Percentiles rank a stretch among this genome's conserved stretches.
These are phyloP conservation scores for Lichtheimia ornata DNA, from an alignment of 371 early-diverging fungal genomes.

Conservation along the genomic window DNA sequence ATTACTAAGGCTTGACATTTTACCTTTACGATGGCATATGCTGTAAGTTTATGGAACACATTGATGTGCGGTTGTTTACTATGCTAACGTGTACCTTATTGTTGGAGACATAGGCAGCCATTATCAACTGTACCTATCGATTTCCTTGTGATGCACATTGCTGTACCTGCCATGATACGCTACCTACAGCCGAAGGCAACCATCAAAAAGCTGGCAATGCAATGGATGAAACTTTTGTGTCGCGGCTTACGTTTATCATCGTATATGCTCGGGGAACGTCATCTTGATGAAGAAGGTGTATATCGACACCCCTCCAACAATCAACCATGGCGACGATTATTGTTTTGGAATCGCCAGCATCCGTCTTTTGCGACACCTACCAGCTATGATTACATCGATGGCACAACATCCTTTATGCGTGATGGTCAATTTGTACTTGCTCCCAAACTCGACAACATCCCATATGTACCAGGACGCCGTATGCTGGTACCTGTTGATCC, in stretches of 20 bases:
- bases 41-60: slow-evolving; percentile 34
- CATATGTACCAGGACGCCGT: slow-evolving; percentile 61
- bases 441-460: slow-evolving; percentile 60
- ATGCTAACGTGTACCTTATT: neutral
- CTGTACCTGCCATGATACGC: slow-evolving; percentile 60
- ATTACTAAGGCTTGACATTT: slow-evolving; percentile 24
- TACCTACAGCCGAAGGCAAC: slow-evolving; percentile 52
- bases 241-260: slow-evolving; percentile 68
- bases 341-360: neutral
- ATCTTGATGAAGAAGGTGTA: slow-evolving; percentile 67
- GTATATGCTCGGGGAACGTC: slow-evolving; percentile 79
- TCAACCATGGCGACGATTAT: neutral
- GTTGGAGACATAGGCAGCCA: slow-evolving; percentile 12
- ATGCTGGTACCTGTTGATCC: slow-evolving; percentile 69
- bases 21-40: slow-evolving; percentile 56
- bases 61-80: neutral
- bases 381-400: too few relatives aligned
- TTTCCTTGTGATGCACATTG: slow-evolving; percentile 69
- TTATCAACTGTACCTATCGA: slow-evolving; percentile 66
- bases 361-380: too few relatives aligned
- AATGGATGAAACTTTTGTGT: slow-evolving; percentile 67
- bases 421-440: slow-evolving; percentile 61
- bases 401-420: slow-evolving; percentile 38
- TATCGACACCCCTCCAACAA: neutral
- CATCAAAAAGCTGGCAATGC: slow-evolving; percentile 42